These are phyloP conservation scores for Tuber indicum DNA, from an alignment of 495 filamentous ascomycete genomes.

Conservation along the genomic window DNA sequence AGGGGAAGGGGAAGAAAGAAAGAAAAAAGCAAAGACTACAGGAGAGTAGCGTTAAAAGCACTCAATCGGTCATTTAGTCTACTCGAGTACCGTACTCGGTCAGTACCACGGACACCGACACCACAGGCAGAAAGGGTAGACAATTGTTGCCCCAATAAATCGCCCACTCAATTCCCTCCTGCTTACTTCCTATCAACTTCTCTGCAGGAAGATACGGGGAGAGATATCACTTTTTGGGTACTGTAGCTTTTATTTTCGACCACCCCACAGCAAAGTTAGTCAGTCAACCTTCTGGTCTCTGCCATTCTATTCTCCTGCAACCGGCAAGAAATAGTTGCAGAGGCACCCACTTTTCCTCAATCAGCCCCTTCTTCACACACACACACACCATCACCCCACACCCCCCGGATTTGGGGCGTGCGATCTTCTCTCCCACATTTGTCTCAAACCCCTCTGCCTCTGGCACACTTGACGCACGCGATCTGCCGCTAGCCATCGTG, in stretches of 20 bases:
- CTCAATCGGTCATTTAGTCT: not conserved
- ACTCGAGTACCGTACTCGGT: no score
- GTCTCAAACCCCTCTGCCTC: slow-evolving; percentile 14
- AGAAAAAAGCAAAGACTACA: not conserved
- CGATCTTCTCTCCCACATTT: not conserved
- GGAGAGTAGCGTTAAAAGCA: not conserved
- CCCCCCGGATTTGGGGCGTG: not conserved
- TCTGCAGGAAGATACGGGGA: not conserved
- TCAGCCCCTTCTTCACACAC: slow-evolving; percentile 16
- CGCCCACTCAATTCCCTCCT: not conserved
- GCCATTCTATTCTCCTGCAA: not conserved
- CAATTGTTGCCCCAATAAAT: not conserved
- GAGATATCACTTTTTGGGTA: not conserved
- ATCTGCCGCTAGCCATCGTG: slow-evolving; percentile 22
- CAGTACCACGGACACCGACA: not conserved
- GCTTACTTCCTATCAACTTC: not conserved
- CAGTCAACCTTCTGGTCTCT: not conserved
- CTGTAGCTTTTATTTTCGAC: not conserved
- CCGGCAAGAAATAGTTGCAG: not conserved
- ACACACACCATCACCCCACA: slow-evolving; percentile 8
- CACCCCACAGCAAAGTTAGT: not conserved
- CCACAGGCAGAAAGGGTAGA: not conserved
- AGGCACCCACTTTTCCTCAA: not conserved
- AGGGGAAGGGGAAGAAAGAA: no score
- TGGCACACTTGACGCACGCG: slow-evolving; percentile 20